Base-by-base conservation (phyloP, 345 rosid species). In the Microthlaspi erraticum region DNA sequence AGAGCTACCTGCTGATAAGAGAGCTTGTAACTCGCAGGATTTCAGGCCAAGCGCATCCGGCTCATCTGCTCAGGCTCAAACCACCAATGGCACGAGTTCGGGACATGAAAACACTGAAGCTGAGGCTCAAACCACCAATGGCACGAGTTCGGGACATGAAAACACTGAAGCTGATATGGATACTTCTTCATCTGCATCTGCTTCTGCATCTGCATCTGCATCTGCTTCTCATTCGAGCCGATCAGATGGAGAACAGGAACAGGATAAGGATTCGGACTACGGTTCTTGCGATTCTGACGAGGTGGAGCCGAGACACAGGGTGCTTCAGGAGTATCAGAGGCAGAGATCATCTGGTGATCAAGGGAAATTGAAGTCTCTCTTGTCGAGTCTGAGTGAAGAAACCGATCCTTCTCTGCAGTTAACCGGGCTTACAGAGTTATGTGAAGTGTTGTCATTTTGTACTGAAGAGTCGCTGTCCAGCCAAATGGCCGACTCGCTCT, bases 231-330 rank as follows among this genome's bases (percentile, higher is more conserved):
- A 78, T 49, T 93, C 97, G 9, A 90, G 91, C 77, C 82, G 73
- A 33, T 93, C 97, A 18, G 96, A 87, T 19, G 96, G 69, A 46
- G 98, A 91, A 29, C 86, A n/a, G n/a, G n/a, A n/a, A n/a, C n/a
- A 77, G 5, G 97, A 93, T 23, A 86, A 81, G 76, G 96, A 86
- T 54, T 85, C 87, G 0, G 87, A 85, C 6, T 82, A 86, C 58
- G 96, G 90, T 20, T 94, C 97, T 6, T 94, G 97, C 46, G 93
- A 91, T 77, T 89, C 93, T 10, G 94, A 88, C 38, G 97, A 86
- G 68, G 81, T 70, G 4, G 90, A 81, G 18, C 89, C 84, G 0
- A 73, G 86, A 39, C 84, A 76, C 6, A 82, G 81, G 53, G 80
- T 66, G 59, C 81, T 91, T 75, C 84, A 85, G 34, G 83, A 82